A percentile compares a stretch with the other conserved stretches of the same genome.
Conservation (phyloP, 106 monocot species). For the Dendrobium officinale region DNA sequence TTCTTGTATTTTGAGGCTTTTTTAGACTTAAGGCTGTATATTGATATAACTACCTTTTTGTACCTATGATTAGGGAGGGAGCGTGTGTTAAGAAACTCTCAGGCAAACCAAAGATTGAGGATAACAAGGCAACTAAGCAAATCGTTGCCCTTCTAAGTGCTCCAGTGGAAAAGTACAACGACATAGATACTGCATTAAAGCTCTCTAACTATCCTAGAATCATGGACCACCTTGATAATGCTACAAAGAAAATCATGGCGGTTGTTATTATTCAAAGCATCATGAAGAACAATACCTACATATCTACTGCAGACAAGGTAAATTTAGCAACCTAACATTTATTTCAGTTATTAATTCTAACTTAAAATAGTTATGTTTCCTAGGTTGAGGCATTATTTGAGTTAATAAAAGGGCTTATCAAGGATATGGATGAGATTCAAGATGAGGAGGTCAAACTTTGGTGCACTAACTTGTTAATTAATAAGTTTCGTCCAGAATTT, state of each 20-base stretch:
- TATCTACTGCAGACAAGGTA: conserved; percentile 90
- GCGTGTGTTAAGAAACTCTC: conserved; percentile 95
- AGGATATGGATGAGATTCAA: conserved; percentile 62
- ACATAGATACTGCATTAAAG: conserved; percentile 86
- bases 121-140: conserved; percentile 88
- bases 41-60: background rate
- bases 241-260: conserved; percentile 94
- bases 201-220: conserved; percentile 94
- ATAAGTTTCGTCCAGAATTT: background rate
- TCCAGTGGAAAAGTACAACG: conserved; percentile 94
- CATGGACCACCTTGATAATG: conserved; percentile 95
- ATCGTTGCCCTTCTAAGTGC: conserved; percentile 98
- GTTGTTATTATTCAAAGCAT: conserved; percentile 99
- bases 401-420: conserved; percentile 94
- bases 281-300: conserved; percentile 88
- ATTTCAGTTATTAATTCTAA: conserved; percentile 7
- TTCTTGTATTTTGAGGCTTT: background rate
- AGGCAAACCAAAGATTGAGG: conserved; percentile 83
- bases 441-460: conserved; percentile 67
- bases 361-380: conserved; percentile 3
- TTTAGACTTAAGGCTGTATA: background rate
- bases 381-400: conserved; percentile 97
- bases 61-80: conserved; percentile 72
- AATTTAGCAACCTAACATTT: conserved; percentile 4
- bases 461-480: background rate